These are phyloP conservation scores for Hyaloraphidium curvatum DNA, from an alignment of 192 early-diverging fungal genomes.

Conservation along the genomic window DNA sequence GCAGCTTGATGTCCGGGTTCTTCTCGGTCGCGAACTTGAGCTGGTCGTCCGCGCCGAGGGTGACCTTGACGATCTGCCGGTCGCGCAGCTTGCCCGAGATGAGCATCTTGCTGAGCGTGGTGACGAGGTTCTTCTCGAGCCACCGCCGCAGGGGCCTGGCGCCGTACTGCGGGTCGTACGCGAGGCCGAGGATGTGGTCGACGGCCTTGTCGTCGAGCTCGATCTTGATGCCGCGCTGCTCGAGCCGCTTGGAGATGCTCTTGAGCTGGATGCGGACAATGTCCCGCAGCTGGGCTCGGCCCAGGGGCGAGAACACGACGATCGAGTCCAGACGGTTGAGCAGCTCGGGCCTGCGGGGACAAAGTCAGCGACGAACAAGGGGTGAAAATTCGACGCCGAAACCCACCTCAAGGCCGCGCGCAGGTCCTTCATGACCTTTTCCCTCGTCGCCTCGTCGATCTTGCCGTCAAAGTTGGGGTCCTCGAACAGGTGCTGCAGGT, in stretches of 20 bases:
- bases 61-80: constrained; percentile 28
- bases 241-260: constrained; percentile 42
- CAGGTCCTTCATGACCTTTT: constrained; percentile 65
- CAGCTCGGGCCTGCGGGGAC: constrained; percentile 88
- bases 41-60: too few relatives aligned
- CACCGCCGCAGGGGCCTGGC: constrained; percentile 81
- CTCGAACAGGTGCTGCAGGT: constrained; percentile 22
- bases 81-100: constrained; percentile 41
- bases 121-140: constrained; percentile 68
- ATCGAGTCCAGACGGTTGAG: constrained; percentile 93
- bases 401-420: constrained; percentile 48
- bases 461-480: constrained; percentile 5
- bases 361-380: too few relatives aligned
- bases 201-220: constrained; percentile 45
- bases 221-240: constrained; percentile 53
- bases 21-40: too few relatives aligned
- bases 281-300: constrained; percentile 30
- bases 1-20: too few relatives aligned
- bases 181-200: constrained; percentile 48
- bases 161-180: constrained; percentile 89
- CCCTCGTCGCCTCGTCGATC: constrained; percentile 6
- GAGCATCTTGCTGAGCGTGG: constrained; percentile 52
- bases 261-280: constrained; percentile 55
- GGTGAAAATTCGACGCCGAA: too few relatives aligned
- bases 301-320: constrained; percentile 63